Evolutionary conservation across 805 yeast species (phyloP).

Genomic region (Barnettozyma californica): DNA sequence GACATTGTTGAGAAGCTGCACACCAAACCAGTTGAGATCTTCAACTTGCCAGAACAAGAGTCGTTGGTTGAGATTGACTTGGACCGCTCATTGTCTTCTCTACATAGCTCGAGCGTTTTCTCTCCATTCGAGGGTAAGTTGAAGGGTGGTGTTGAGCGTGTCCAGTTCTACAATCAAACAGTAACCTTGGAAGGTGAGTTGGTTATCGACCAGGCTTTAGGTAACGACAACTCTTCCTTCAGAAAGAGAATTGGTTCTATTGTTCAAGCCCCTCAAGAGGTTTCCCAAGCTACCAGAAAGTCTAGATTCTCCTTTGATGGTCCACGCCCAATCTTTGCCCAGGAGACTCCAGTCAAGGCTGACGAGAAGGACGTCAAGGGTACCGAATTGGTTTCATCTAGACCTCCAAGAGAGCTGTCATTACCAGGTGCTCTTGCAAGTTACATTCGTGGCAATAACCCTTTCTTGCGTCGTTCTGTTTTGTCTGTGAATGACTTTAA

Average conservation of each 20-base stretch:
- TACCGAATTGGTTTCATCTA: constrained; percentile 65
- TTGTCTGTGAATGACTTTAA: constrained; percentile 83
- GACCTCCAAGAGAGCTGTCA: constrained; percentile 65
- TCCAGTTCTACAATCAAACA: constrained; percentile 69
- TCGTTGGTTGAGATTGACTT: constrained; percentile 77
- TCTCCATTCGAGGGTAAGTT: constrained; percentile 55
- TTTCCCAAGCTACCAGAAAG: constrained; percentile 28
- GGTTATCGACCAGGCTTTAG: constrained; percentile 53
- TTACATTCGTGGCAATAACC: constrained; percentile 76
- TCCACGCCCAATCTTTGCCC: constrained; percentile 30
- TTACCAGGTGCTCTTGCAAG: constrained; percentile 77
- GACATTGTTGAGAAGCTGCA: constrained; percentile 73
- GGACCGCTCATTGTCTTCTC: constrained; percentile 55
- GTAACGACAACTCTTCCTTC: constrained; percentile 35
- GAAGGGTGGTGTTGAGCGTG: constrained; percentile 86
- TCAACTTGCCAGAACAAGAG: constrained; percentile 77
- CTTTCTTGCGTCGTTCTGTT: constrained; percentile 84
- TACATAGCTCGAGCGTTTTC: constrained; percentile 39
- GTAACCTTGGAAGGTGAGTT: constrained; percentile 81
- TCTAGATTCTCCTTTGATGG: constrained; percentile 50
- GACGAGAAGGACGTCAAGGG: constrained; percentile 49
- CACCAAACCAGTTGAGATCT: constrained; percentile 75
- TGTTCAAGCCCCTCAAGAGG: constrained; percentile 22
- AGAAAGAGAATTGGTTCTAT: constrained; percentile 25
- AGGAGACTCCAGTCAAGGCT: constrained; percentile 23